These are phyloP conservation scores for Pharus latifolius DNA, from an alignment of 176 grass and related monocot genomes.

Conservation along the genomic window DNA sequence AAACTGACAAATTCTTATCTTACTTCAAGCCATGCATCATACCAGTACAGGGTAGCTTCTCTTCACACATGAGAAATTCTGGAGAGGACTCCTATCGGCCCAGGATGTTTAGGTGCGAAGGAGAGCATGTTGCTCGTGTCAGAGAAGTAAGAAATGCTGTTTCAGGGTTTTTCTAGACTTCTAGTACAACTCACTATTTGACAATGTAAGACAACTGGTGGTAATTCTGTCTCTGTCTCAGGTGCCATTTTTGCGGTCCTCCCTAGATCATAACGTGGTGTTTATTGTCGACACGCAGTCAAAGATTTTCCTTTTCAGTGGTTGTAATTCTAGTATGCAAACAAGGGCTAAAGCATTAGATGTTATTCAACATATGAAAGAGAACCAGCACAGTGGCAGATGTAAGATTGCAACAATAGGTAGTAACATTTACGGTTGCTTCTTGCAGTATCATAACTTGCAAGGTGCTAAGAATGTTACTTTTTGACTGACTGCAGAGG, in stretches of 20 bases:
- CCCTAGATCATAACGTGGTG: slow-evolving; percentile 52
- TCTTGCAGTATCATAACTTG: background rate
- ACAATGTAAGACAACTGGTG: background rate
- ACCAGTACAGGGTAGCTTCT: slow-evolving; percentile 49
- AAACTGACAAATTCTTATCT: slow-evolving; percentile 82
- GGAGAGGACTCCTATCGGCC: slow-evolving; percentile 14
- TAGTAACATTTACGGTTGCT: slow-evolving; percentile 3
- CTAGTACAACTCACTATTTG: background rate
- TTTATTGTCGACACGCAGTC: slow-evolving; percentile 71
- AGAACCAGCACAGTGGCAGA: slow-evolving; percentile 45
- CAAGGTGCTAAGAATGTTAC: background rate
- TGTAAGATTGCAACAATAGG: slow-evolving; percentile 73
- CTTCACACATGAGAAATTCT: slow-evolving; percentile 21
- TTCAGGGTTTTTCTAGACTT: background rate
- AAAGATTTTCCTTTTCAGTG: slow-evolving; percentile 77
- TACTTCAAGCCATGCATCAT: slow-evolving; percentile 91
- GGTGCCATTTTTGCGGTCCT: slow-evolving; percentile 55
- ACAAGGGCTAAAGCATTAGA: slow-evolving; percentile 73
- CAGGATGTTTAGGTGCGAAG: slow-evolving; percentile 65
- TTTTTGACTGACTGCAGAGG: slow-evolving; percentile 31
- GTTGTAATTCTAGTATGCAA: slow-evolving; percentile 65
- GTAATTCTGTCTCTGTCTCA: slow-evolving; percentile 5
- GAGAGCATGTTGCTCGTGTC: slow-evolving; percentile 68
- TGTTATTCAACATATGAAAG: slow-evolving; percentile 78
- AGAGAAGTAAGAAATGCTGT: slow-evolving; percentile 42